Conservation (phyloP, 345 rosid species). For the Lumnitzera racemosa region DNA sequence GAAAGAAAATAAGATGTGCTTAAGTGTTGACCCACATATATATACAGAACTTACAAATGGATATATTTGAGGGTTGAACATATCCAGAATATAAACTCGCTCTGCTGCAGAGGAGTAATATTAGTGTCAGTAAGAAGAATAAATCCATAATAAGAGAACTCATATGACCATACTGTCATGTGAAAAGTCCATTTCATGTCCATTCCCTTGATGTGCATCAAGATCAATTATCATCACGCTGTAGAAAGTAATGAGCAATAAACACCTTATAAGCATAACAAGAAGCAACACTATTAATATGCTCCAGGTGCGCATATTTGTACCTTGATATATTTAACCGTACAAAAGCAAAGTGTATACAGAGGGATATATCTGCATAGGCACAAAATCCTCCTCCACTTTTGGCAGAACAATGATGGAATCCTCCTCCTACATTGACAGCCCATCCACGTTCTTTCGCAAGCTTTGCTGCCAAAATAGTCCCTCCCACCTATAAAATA, state of each 20-base stretch:
- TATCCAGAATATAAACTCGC: slow-evolving; percentile 77
- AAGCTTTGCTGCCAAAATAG: slow-evolving; percentile 80
- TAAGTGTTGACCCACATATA: too few species aligned
- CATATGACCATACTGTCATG: slow-evolving; percentile 50
- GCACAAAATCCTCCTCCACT: slow-evolving; percentile 92
- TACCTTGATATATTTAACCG: slow-evolving; percentile 67
- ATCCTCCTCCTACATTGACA: slow-evolving; percentile 92
- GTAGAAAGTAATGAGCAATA: slow-evolving; percentile 7
- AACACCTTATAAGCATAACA: neutral
- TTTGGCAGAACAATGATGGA: slow-evolving; percentile 84
- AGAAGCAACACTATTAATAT: too few species aligned
- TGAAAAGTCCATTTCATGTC: slow-evolving; percentile 84
- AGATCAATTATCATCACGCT: slow-evolving; percentile 98
- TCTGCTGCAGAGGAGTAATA: slow-evolving; percentile 32
- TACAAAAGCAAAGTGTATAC: slow-evolving; percentile 72
- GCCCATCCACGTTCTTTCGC: slow-evolving; percentile 94
- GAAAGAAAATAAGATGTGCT: too few species aligned
- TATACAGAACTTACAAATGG: slow-evolving; percentile 57
- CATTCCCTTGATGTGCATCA: slow-evolving; percentile 99
- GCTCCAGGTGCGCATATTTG: neutral
- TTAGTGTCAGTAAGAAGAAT: slow-evolving; percentile 3
- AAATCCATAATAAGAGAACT: slow-evolving; percentile 9
- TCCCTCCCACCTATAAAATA: slow-evolving; percentile 74
- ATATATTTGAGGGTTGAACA: slow-evolving; percentile 84
- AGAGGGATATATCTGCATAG: slow-evolving; percentile 85